Evolutionary conservation across 108 stramenopile species (phyloP), one percentile per base, ranked within the genome.

Genomic region (Seminavis robusta): DNA sequence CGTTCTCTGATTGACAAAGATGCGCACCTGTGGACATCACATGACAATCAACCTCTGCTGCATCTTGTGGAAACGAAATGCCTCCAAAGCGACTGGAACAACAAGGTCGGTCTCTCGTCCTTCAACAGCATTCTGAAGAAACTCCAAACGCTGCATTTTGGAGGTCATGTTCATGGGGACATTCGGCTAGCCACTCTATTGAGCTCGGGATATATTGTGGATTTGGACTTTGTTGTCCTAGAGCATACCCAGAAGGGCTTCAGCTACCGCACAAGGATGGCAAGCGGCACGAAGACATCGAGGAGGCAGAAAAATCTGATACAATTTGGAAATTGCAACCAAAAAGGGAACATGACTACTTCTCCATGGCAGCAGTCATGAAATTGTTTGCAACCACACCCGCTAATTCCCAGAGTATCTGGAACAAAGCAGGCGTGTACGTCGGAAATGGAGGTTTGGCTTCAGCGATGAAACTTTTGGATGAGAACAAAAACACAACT

Each of bases 211-310:
- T 16, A 19, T 17, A 45, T 45, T 19, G 17, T 45, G 16, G 44
- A 45, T 45, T 45, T 45, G 10, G 44, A 45, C 16, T 45, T 45
- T 45, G 44, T 45, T 13, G 44, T 7, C 16, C 16, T 45, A 19
- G 17, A 45, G 7, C 11, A 16, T 45, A 45, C 16, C 44, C 44
- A 45, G 44, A 45, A 7, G 17, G 16, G 15, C 44, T 45, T 16
- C 9, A 16, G 17, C 7, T 7, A 16, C 44, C 17, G 15, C 7
- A 17, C 11, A 16, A 16, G 16, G 44, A 45, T 45, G 44, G 44
- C 10, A 10, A 17, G 7, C 11, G 44, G 16, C 44, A 45, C 17
- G 16, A 13, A 45, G 44, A 45, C 8, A 16, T 45, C 16, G 44
- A 45, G 9, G 44, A 45, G 7, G 17, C 17, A 19, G 17, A 16